phyloP scores from a whole-genome alignment of 257 asterid genomes.

The Lycium ferocissimum region DNA sequence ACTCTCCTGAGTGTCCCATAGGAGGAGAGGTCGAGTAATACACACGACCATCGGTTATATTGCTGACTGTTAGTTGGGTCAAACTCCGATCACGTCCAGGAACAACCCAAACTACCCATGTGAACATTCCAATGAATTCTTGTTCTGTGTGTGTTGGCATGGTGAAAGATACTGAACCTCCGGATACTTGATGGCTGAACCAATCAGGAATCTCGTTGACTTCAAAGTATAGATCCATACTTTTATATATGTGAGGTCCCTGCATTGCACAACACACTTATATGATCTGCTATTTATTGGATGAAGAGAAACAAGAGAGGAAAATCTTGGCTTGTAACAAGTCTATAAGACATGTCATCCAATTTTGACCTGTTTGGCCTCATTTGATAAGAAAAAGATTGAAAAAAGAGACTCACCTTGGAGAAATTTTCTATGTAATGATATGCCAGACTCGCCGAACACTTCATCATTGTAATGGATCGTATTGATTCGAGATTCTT shows the following conservation, averaged over 20 bases:
- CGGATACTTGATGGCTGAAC: no score
- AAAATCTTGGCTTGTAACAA: background rate
- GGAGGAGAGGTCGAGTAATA: background rate
- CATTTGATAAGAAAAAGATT: background rate
- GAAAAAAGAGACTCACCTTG: no score
- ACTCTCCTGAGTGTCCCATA: background rate
- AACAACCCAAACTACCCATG: background rate
- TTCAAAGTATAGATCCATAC: no score
- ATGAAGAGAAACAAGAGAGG: background rate
- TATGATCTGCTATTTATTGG: background rate
- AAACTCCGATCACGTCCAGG: background rate
- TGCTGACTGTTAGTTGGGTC: background rate
- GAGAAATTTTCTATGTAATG: background rate
- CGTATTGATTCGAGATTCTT: background rate
- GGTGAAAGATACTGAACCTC: no score
- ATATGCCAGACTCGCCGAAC: background rate
- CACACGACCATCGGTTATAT: background rate
- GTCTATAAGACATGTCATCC: background rate
- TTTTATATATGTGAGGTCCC: background rate
- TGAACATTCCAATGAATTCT: no score
- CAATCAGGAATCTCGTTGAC: no score
- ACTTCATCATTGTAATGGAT: constrained; percentile 1
- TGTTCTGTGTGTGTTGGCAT: no score
- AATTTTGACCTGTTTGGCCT: background rate
- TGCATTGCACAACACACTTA: background rate